Evolutionary conservation across 2,329 filamentous ascomycete species (phyloP), one percentile per base, ranked within the genome.

Genomic region (Phaeosphaeriaceae sp.): DNA sequence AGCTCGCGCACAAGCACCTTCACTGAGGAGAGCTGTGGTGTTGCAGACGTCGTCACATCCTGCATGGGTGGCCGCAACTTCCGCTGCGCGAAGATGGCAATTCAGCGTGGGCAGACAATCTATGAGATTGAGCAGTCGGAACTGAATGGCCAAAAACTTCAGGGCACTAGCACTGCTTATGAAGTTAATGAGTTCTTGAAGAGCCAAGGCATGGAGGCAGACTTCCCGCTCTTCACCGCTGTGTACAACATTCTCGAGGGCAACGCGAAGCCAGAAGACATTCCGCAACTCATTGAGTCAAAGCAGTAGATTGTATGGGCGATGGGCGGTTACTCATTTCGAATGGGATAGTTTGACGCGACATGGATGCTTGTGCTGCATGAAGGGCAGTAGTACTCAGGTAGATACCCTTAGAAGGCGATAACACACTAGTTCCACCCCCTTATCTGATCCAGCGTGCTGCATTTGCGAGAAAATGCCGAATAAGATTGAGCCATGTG

Each of bases 141-240:
- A 76, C 85, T 99, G 61, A 98, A 99, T 75, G 95, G 95, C 15
- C 95, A 99, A 84, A 97, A 96, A 82, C 83, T 99, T 58, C 95
- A 99, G 81, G 95, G 95, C 40, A 98, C 93, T 0, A 89, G 89
- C 68, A 99, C 95, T 2, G 93, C 95, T 9, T 87, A 89, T 63
- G 95, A 99, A 78, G 93, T 99, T 44, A 91, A 96, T 81, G 88
- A 85, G 50, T 98, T 98, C 79, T 80, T 99, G 72, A 91, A 90
- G 82, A 87, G 87, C 50, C 85, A 91, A 65, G 91, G 90, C 0
- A 80, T 89, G 64, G 93, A 96, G 80, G 82, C 87, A 31, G 90
- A 96, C 51, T 99, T 96, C 76, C 95, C 95, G 20, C 82, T 99
- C 6, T 96, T 99, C 76, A 97, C 92, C 9, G 92, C 92, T 1